These are phyloP conservation scores for Colletotrichum theobromicola DNA, from an alignment of 2,329 filamentous ascomycete genomes.

Conservation along the genomic window DNA sequence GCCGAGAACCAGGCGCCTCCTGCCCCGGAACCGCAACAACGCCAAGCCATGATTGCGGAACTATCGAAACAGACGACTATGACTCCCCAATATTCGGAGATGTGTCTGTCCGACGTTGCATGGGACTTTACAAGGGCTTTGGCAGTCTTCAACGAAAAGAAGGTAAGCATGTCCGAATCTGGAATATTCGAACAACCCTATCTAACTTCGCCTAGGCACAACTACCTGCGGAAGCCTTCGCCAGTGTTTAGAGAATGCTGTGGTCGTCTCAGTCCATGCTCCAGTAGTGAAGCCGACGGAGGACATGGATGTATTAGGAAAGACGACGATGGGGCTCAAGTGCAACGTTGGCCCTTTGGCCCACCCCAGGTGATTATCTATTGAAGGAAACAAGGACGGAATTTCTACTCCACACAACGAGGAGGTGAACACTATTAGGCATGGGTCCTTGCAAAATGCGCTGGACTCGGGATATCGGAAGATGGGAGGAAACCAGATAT, in stretches of 20 bases:
- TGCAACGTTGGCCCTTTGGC: constrained; percentile 1
- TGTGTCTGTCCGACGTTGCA: constrained; percentile 79
- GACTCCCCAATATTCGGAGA: constrained; percentile 76
- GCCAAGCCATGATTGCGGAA: constrained; percentile 73
- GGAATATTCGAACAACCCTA: not conserved
- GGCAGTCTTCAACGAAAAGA: constrained; percentile 76
- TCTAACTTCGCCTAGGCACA: constrained; percentile 37
- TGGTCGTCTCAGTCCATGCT: constrained; percentile 10
- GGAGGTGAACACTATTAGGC: not conserved
- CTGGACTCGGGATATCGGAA: not conserved
- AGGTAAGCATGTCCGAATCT: constrained; percentile 54
- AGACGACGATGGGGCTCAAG: constrained; percentile 1
- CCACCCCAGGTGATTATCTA: constrained; percentile 5
- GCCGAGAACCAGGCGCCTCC: constrained; percentile 25
- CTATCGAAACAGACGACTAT: constrained; percentile 81
- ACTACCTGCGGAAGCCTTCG: constrained; percentile 56
- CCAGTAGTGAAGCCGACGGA: not conserved
- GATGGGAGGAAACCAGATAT: not conserved
- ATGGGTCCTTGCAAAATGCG: not conserved
- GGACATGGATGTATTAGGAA: constrained; percentile 6
- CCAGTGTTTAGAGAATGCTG: constrained; percentile 20
- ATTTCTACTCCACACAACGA: not conserved
- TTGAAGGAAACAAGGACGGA: not conserved
- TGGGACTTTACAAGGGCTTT: constrained; percentile 84
- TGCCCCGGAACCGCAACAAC: constrained; percentile 50